These are phyloP conservation scores for Ceratocystis colombiana DNA, from an alignment of 2,329 filamentous ascomycete genomes.

Conservation along the genomic window DNA sequence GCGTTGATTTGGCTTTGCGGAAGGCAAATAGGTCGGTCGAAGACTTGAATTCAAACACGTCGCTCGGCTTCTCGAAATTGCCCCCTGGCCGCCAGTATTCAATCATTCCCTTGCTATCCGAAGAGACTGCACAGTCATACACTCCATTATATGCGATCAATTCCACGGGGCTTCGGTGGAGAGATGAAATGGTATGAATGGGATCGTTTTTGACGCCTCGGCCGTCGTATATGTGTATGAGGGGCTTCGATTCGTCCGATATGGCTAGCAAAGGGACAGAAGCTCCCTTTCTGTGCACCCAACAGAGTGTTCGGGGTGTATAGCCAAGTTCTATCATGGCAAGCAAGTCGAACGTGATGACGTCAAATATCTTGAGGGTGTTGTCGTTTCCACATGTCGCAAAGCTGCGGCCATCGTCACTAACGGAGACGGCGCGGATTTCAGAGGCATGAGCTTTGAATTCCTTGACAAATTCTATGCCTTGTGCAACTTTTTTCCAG, in stretches of 20 bases:
- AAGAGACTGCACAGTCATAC: slow-evolving; percentile 84
- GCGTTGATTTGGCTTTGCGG: slow-evolving; percentile 84
- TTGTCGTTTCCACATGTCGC: slow-evolving; percentile 74
- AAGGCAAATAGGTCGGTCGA: slow-evolving; percentile 93
- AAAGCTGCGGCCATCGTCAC: slow-evolving; percentile 84
- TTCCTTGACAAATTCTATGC: slow-evolving; percentile 96
- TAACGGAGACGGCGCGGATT: slow-evolving; percentile 73
- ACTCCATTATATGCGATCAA: slow-evolving; percentile 81
- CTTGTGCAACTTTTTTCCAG: slow-evolving; percentile 89
- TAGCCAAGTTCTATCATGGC: slow-evolving; percentile 71
- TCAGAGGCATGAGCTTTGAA: slow-evolving; percentile 84
- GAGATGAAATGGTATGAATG: slow-evolving; percentile 62
- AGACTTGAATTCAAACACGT: slow-evolving; percentile 87
- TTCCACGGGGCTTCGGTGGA: slow-evolving; percentile 75
- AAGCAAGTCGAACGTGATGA: slow-evolving; percentile 78
- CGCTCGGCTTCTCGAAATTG: slow-evolving; percentile 80
- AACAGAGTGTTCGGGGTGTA: slow-evolving; percentile 71
- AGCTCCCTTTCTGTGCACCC: slow-evolving; percentile 82
- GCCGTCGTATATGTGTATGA: slow-evolving; percentile 79
- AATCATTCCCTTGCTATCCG: slow-evolving; percentile 82
- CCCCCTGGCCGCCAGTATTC: slow-evolving; percentile 87
- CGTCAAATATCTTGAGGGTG: slow-evolving; percentile 70
- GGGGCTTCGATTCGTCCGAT: slow-evolving; percentile 60
- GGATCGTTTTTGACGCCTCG: slow-evolving; percentile 68
- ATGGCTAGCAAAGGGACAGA: slow-evolving; percentile 78